These are phyloP conservation scores for Theileria luwenshuni DNA, from an alignment of 169 alveolate genomes.

Conservation along the genomic window DNA sequence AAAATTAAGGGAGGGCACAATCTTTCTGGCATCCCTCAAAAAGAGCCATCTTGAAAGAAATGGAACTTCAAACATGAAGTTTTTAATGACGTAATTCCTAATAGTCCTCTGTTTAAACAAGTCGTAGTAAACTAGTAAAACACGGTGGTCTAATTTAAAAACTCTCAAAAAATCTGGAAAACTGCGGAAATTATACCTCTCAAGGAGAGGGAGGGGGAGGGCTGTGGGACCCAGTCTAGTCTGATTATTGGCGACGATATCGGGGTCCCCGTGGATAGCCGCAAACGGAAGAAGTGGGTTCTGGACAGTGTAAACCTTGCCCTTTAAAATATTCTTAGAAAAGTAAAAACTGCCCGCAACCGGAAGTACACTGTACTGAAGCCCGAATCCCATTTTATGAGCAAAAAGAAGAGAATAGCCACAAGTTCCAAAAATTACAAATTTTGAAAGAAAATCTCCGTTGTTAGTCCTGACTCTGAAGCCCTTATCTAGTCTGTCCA, in stretches of 20 bases:
- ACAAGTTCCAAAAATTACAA: conserved; percentile 86
- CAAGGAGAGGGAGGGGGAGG: conserved; percentile 83
- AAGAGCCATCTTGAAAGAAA: conserved; percentile 71
- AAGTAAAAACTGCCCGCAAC: conserved; percentile 86
- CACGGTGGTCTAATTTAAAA: conserved; percentile 70
- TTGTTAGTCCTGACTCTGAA: conserved; percentile 67
- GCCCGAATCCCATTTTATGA: conserved; percentile 81
- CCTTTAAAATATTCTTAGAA: conserved; percentile 74
- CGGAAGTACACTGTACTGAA: conserved; percentile 82
- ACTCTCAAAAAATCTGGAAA: conserved; percentile 77
- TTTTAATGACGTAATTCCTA: conserved; percentile 76
- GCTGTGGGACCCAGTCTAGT: conserved; percentile 87
- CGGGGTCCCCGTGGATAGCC: conserved; percentile 88
- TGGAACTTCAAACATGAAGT: conserved; percentile 83
- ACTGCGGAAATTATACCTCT: conserved; percentile 76
- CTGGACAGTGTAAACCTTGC: conserved; percentile 85
- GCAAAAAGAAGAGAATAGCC: conserved; percentile 85
- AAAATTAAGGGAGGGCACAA: conserved; percentile 78
- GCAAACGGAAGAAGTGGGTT: conserved; percentile 85
- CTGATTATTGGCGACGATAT: conserved; percentile 72
- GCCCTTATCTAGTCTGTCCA: conserved; percentile 58
- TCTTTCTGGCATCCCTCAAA: conserved; percentile 81
- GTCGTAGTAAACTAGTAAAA: conserved; percentile 74
- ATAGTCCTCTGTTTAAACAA: conserved; percentile 73
- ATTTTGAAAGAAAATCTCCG: conserved; percentile 70